Evolutionary conservation across 1,284 basidiomycete genomes (phyloP).

Genomic region (Trichosporon ovoides): DNA sequence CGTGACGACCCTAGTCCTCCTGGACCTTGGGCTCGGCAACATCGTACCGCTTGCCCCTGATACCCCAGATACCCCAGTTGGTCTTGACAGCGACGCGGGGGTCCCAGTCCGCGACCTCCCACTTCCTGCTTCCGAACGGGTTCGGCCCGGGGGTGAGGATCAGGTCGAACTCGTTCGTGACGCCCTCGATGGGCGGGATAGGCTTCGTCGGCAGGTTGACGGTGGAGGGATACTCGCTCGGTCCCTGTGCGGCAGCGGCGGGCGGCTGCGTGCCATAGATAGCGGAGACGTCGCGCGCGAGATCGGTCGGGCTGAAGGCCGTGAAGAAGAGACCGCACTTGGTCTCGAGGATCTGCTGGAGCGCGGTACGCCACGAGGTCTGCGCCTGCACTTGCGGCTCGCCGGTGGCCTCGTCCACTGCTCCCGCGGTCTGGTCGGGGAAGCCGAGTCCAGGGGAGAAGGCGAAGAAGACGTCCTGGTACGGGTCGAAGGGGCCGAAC

Average conservation of each 20-base stretch:
- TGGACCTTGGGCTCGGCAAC: slow-evolving; percentile 27
- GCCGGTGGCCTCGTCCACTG: slow-evolving; percentile 12
- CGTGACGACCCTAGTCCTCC: slow-evolving; percentile 3
- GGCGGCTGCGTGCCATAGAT: slow-evolving; percentile 52
- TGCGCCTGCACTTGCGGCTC: slow-evolving; percentile 55
- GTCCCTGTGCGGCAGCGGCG: slow-evolving; percentile 20
- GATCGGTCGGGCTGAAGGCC: slow-evolving; percentile 92
- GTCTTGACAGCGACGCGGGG: slow-evolving; percentile 90
- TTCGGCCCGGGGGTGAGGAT: slow-evolving; percentile 92
- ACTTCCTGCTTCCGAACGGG: slow-evolving; percentile 90
- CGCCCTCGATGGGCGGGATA: slow-evolving; percentile 61
- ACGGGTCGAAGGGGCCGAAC: slow-evolving; percentile 92
- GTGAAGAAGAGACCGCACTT: slow-evolving; percentile 95
- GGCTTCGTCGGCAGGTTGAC: slow-evolving; percentile 38
- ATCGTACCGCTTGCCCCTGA: slow-evolving; percentile 52
- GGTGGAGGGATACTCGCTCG: slow-evolving; percentile 40
- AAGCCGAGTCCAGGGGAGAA: slow-evolving; percentile 98
- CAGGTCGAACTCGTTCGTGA: slow-evolving; percentile 96
- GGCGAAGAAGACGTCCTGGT: slow-evolving; percentile 94
- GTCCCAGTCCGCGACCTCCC: slow-evolving; percentile 96
- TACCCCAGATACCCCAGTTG: slow-evolving; percentile 87
- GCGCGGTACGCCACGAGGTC: slow-evolving; percentile 78
- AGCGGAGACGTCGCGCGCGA: slow-evolving; percentile 88
- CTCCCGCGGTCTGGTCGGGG: slow-evolving; percentile 59
- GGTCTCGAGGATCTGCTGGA: slow-evolving; percentile 73